Conservation (phyloP, 2,329 filamentous ascomycete genomes). For the Venturia aucupariae region DNA sequence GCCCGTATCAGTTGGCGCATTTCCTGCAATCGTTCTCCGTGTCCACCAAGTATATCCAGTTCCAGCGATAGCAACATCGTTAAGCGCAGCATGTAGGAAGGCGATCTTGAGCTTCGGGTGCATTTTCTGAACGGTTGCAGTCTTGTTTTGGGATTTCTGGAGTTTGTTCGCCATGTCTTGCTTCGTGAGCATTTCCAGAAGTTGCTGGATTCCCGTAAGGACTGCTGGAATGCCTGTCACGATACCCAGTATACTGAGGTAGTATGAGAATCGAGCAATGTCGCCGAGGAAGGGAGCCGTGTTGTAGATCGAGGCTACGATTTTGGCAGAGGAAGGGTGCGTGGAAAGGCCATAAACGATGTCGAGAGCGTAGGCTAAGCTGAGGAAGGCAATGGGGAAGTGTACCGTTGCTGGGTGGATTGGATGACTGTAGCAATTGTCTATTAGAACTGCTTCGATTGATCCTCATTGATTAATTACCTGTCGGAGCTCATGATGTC, state of each 20-base stretch:
- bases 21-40: slow-evolving; percentile 24
- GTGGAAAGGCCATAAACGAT: slow-evolving; percentile 26
- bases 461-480: not conserved
- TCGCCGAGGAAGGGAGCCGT: slow-evolving; percentile 23
- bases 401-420: slow-evolving; percentile 38
- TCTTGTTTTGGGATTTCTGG: slow-evolving; percentile 11
- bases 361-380: slow-evolving; percentile 28
- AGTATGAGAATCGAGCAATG: slow-evolving; percentile 34
- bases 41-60: slow-evolving; percentile 37
- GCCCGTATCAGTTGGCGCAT: slow-evolving; percentile 29
- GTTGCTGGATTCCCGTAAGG: slow-evolving; percentile 27
- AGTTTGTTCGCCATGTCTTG: slow-evolving; percentile 31
- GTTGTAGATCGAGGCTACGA: slow-evolving; percentile 24
- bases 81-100: slow-evolving; percentile 34
- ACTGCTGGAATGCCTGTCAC: slow-evolving; percentile 26
- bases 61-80: slow-evolving; percentile 32
- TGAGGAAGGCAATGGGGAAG: slow-evolving; percentile 36
- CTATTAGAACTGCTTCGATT: not conserved
- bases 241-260: slow-evolving; percentile 34
- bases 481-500: slow-evolving; percentile 5
- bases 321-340: slow-evolving; percentile 24
- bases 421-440: slow-evolving; percentile 28
- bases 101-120: slow-evolving; percentile 33
- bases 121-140: slow-evolving; percentile 25
- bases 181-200: slow-evolving; percentile 33